Percentiles rank a stretch among this genome's conserved stretches.
phyloP scores from a whole-genome alignment of 2,329 filamentous ascomycete species.

The Davidsoniella virescens region DNA sequence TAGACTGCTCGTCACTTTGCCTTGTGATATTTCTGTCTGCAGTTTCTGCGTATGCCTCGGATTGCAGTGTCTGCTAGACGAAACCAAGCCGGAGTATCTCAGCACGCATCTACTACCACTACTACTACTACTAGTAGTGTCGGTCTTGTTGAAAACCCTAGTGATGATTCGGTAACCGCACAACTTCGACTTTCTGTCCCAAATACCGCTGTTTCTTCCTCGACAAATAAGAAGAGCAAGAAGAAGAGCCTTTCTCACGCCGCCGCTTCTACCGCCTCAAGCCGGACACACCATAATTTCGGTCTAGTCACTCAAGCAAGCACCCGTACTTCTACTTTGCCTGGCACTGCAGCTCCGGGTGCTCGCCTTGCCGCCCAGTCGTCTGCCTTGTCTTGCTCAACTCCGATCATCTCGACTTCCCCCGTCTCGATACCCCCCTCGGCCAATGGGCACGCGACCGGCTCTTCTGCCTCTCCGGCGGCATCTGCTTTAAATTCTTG shows the following conservation, averaged over 20 bases:
- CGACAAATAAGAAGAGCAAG: constrained; percentile 16
- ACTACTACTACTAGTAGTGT: neutral
- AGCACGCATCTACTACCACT: too few species aligned
- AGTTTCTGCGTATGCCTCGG: too few species aligned
- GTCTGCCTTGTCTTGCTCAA: neutral
- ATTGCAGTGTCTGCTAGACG: too few species aligned
- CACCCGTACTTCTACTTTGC: neutral
- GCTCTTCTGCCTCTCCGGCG: constrained; percentile 11
- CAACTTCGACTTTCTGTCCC: constrained; percentile 22
- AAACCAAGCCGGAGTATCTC: too few species aligned
- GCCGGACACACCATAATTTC: neutral
- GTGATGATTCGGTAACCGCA: constrained; percentile 62
- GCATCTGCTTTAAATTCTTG: constrained; percentile 20
- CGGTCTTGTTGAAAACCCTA: constrained; percentile 36
- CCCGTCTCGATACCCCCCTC: neutral
- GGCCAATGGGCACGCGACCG: constrained; percentile 13
- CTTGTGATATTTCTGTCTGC: neutral
- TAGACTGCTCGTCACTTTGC: neutral
- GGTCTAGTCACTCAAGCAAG: neutral
- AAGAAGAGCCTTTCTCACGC: constrained; percentile 3
- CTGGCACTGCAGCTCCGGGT: neutral
- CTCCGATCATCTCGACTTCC: neutral
- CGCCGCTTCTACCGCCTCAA: neutral
- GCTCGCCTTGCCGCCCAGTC: neutral
- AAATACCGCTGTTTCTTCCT: constrained; percentile 40